Evolutionary conservation across 1,284 basidiomycete genomes (phyloP).

Genomic region (Trichosporon sp.): DNA sequence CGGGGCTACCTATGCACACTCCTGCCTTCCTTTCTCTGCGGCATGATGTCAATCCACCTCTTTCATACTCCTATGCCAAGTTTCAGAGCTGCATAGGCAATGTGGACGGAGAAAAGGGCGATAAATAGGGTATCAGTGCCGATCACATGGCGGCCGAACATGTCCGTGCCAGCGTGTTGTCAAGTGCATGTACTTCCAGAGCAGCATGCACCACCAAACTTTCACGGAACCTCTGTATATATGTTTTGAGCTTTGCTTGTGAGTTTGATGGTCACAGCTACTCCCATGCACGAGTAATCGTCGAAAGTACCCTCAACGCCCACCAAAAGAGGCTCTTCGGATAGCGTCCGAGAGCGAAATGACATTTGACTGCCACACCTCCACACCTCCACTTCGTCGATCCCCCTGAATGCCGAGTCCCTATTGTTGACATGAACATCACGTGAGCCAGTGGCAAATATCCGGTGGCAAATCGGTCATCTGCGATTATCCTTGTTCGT

Average conservation of each 20-base stretch:
- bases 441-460: neutral
- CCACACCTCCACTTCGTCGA: neutral
- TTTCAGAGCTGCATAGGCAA: neutral
- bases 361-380: constrained; percentile 4
- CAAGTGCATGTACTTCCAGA: neutral
- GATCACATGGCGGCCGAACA: constrained; percentile 3
- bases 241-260: neutral
- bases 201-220: neutral
- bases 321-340: neutral
- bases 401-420: neutral
- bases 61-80: neutral
- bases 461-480: neutral
- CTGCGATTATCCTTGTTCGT: neutral
- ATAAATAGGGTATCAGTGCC: neutral
- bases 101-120: neutral
- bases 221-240: neutral
- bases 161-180: neutral
- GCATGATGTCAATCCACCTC: neutral
- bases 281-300: neutral
- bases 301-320: neutral
- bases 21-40: neutral
- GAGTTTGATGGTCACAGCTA: neutral
- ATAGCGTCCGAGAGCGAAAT: neutral
- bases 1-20: neutral
- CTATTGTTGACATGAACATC: neutral